Base-by-base conservation (phyloP, 169 alveolate genomes). In the Neospora caninum region DNA sequence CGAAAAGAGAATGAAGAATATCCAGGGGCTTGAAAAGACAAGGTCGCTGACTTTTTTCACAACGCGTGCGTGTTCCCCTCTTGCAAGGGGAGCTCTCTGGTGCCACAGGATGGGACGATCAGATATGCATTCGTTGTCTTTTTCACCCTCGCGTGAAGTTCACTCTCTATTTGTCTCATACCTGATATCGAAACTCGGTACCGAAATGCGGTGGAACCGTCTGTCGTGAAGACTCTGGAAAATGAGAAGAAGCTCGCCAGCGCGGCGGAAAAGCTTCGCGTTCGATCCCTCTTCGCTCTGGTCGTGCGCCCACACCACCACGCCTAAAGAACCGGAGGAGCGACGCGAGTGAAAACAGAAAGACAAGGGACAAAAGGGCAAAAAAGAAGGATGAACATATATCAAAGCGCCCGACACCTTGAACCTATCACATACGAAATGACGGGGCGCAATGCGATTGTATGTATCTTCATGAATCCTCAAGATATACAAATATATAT, bases 141-240 rank as follows among this genome's bases (percentile, higher is more conserved):
- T 22, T 22, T 49, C 18, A 13, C 58, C 58, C 58, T 22, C 0
- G 58, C 18, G 42, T 16, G 13, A 18, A n/a, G 25, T 70, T n/a
- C 18, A 4, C 39, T 70, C 83, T 16, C 0, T 22, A 4, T 13
- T 7, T 70, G 18, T 38, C 0, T 34, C 39, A 29, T 34, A 92
- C 92, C 92, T 88, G 42, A 92, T 92, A 58, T 92, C 95, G 25
- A 92, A 88, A 73, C 89, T 92, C n/a, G 95, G 95, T 13, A 70
- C 92, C 64, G 88, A 64, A 10, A 92, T 45, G 58, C 92, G 95
- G 83, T 86, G 92, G 95, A 49, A 92, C 38, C 45, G 54, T 53
- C 69, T 67, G 83, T 92, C 92, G 38, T 20, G 70, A 6, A 89
- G 36, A 27, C 88, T 38, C 69, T 80, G 69, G n/a, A 84, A 86